Percentiles rank a stretch among this genome's conserved stretches.
Evolutionary conservation across 2,329 filamentous ascomycete species (phyloP).

Genomic region (Penicillium sp.): DNA sequence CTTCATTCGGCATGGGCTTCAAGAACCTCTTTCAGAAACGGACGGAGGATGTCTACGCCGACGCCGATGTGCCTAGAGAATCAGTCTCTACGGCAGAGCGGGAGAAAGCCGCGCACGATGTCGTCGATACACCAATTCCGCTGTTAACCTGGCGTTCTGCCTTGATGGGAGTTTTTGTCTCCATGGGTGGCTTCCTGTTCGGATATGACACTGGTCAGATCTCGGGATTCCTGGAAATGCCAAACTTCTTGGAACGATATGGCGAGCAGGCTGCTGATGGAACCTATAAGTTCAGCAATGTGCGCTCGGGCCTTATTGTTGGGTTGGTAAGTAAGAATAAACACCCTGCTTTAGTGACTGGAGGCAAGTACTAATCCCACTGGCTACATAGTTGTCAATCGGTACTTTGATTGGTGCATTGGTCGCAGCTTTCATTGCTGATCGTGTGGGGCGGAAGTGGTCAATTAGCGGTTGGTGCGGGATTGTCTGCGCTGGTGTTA

Average conservation of each 20-base stretch:
- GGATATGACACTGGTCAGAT: conserved; percentile 54
- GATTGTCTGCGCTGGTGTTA: conserved; percentile 48
- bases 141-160: conserved; percentile 43
- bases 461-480: conserved; percentile 49
- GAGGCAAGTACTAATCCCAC: not conserved
- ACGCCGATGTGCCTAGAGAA: conserved; percentile 21
- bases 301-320: conserved; percentile 51
- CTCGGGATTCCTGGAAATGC: conserved; percentile 51
- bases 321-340: conserved; percentile 42
- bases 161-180: conserved; percentile 48
- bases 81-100: conserved; percentile 28
- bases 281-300: conserved; percentile 47
- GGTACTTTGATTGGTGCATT: conserved; percentile 53
- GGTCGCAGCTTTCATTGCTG: conserved; percentile 48
- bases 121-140: conserved; percentile 36
- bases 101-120: conserved; percentile 28
- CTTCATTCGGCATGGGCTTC: conserved; percentile 21
- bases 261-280: conserved; percentile 41
- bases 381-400: conserved; percentile 47
- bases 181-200: conserved; percentile 54
- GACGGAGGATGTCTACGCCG: conserved; percentile 21
- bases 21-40: conserved; percentile 26
- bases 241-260: conserved; percentile 48
- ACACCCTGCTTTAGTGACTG: not conserved
- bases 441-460: conserved; percentile 51